A percentile compares a stretch with the other conserved stretches of the same genome.
Evolutionary conservation across 148 eudicot species (phyloP).

Genomic region (Agrostemma githago): DNA sequence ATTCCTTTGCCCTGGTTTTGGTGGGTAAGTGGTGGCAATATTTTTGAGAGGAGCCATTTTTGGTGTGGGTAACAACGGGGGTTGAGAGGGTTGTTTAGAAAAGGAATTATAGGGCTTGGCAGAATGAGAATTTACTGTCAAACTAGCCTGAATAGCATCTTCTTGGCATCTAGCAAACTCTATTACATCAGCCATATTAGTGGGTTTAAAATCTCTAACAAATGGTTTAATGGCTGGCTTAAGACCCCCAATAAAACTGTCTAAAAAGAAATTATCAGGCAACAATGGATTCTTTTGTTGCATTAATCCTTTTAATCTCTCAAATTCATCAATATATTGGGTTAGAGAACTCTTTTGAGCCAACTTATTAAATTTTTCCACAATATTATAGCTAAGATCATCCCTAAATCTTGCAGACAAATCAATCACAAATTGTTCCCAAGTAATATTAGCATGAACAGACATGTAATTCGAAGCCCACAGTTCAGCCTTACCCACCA

Average conservation of each 20-base stretch:
- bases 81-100: too few relatives aligned
- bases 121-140: not conserved
- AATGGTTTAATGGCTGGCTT: not conserved
- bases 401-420: too few relatives aligned
- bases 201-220: not conserved
- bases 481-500: not conserved
- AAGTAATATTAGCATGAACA: not conserved
- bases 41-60: not conserved
- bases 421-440: too few relatives aligned
- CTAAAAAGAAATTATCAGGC: too few relatives aligned
- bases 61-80: not conserved
- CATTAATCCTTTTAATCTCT: not conserved
- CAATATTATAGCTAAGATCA: not conserved
- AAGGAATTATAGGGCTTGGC: not conserved
- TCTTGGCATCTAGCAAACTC: not conserved
- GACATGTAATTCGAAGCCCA: not conserved
- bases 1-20: not conserved
- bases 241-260: too few relatives aligned
- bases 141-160: too few relatives aligned
- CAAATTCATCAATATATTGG: conserved; percentile 1
- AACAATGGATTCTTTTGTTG: too few relatives aligned
- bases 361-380: not conserved
- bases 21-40: not conserved
- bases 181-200: not conserved
- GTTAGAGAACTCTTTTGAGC: not conserved